Evolutionary conservation across 208 protist species (phyloP).

Genomic region (Porcisia deanei): DNA sequence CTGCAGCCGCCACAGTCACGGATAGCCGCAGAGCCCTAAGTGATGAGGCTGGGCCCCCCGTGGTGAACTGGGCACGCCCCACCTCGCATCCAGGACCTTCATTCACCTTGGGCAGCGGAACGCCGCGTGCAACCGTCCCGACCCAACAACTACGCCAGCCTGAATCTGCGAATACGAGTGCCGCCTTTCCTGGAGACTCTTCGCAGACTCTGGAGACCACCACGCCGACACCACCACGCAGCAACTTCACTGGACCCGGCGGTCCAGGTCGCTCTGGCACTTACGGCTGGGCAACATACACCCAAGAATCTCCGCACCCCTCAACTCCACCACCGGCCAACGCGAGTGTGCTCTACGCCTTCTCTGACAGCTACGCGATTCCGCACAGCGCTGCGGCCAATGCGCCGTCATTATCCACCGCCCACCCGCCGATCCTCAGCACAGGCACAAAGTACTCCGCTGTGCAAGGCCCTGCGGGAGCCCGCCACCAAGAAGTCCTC

Average conservation of each 20-base stretch:
- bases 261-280: constrained; percentile 23
- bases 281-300: constrained; percentile 3
- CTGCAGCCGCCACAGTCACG: background rate
- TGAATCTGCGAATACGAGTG: constrained; percentile 25
- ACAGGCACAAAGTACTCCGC: background rate
- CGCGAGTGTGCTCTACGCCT: constrained; percentile 23
- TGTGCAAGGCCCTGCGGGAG: background rate
- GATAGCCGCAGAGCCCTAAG: background rate
- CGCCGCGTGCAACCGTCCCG: constrained; percentile 5
- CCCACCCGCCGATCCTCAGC: constrained; percentile 3
- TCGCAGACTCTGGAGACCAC: constrained; percentile 10
- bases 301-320: constrained; percentile 20
- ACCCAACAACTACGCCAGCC: constrained; percentile 5
- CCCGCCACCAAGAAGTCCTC: background rate
- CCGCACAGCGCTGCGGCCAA: constrained; percentile 16
- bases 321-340: constrained; percentile 23
- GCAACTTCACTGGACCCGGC: constrained; percentile 33
- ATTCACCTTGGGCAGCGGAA: background rate
- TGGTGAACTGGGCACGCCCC: constrained; percentile 3
- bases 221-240: constrained; percentile 11
- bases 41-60: background rate
- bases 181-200: constrained; percentile 30
- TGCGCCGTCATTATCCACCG: constrained; percentile 25
- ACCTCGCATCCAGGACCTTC: constrained; percentile 19
- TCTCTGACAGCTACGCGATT: constrained; percentile 29